These are phyloP conservation scores for Fusarium buharicum DNA, from an alignment of 2,329 filamentous ascomycete genomes.

Conservation along the genomic window DNA sequence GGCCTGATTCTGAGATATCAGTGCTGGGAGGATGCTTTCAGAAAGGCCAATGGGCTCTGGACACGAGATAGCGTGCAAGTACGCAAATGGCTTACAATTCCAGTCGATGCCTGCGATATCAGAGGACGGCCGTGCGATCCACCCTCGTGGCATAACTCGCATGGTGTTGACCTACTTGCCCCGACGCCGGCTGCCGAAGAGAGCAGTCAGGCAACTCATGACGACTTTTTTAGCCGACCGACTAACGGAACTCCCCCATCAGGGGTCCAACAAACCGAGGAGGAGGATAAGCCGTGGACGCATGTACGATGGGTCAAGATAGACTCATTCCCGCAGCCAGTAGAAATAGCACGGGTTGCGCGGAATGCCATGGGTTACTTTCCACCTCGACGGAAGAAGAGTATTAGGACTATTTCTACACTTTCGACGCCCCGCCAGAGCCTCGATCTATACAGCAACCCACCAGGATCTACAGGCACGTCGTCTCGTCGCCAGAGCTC, in stretches of 20 bases:
- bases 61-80: slow-evolving; percentile 90
- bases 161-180: slow-evolving; percentile 62
- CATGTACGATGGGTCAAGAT: slow-evolving; percentile 91
- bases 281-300: slow-evolving; percentile 77
- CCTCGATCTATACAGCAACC: slow-evolving; percentile 64
- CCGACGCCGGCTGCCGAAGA: slow-evolving; percentile 55
- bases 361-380: slow-evolving; percentile 88
- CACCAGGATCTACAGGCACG: slow-evolving; percentile 51
- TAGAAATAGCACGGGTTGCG: slow-evolving; percentile 87
- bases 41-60: slow-evolving; percentile 94
- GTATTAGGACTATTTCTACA: slow-evolving; percentile 71
- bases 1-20: slow-evolving; percentile 91
- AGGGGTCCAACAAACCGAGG: slow-evolving; percentile 42
- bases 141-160: slow-evolving; percentile 55
- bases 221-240: slow-evolving; percentile 56
- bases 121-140: slow-evolving; percentile 77
- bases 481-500: slow-evolving; percentile 58
- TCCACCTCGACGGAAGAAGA: slow-evolving; percentile 90
- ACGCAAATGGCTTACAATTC: slow-evolving; percentile 82
- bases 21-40: slow-evolving; percentile 83
- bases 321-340: slow-evolving; percentile 73
- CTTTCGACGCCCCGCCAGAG: slow-evolving; percentile 75
- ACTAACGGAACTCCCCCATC: slow-evolving; percentile 50
- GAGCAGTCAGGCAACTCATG: slow-evolving; percentile 44
- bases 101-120: slow-evolving; percentile 87